phyloP scores from a whole-genome alignment of 2,329 filamentous ascomycete genomes.

The Dactylellina haptotyla region DNA sequence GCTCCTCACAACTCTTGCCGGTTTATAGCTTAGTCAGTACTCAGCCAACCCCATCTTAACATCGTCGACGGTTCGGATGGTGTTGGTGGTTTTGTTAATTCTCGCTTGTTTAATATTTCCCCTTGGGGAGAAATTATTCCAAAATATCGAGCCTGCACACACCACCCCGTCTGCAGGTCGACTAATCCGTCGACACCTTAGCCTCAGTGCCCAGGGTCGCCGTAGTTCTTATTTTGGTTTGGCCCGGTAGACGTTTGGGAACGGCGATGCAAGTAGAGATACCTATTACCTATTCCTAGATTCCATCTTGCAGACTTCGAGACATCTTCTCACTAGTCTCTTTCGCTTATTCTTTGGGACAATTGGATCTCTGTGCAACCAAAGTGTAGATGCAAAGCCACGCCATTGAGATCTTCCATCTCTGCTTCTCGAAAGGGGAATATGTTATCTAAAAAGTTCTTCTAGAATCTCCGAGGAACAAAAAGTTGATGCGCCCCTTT shows the following conservation, averaged over 20 bases:
- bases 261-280: conserved; percentile 31
- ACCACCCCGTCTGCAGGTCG: neutral
- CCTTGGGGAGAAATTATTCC: conserved; percentile 40
- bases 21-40: conserved; percentile 23
- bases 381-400: conserved; percentile 41
- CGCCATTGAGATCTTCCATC: conserved; percentile 21
- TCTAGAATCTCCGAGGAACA: conserved; percentile 17
- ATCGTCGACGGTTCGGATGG: conserved; percentile 25
- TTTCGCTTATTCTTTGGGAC: conserved; percentile 30
- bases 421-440: neutral
- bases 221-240: conserved; percentile 34
- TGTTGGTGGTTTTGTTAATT: conserved; percentile 10
- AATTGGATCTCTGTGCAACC: conserved; percentile 46
- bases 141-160: conserved; percentile 23
- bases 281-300: neutral
- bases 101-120: conserved; percentile 50
- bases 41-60: conserved; percentile 23
- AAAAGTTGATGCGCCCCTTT: neutral
- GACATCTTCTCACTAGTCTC: conserved; percentile 14
- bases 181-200: conserved; percentile 36
- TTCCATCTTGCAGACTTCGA: conserved; percentile 15
- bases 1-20: conserved; percentile 43
- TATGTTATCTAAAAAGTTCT: neutral
- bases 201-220: conserved; percentile 50
- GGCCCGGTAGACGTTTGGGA: conserved; percentile 38